Evolutionary conservation across 1,284 basidiomycete species (phyloP).

Genomic region (Malassezia equina): DNA sequence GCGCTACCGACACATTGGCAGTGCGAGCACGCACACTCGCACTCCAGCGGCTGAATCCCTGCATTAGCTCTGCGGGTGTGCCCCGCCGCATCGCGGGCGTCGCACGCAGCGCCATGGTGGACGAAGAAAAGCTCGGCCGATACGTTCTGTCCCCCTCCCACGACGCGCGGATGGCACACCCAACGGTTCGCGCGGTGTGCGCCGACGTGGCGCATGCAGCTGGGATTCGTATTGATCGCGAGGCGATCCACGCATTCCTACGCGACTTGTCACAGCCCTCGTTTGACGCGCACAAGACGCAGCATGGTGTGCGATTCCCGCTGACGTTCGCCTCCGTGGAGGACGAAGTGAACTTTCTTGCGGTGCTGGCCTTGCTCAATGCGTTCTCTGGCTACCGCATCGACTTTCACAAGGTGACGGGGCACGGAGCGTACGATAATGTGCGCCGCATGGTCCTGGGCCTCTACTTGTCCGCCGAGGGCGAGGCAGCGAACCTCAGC

Average conservation of each 20-base stretch:
- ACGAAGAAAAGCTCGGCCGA: constrained; percentile 3
- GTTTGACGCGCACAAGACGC: constrained; percentile 17
- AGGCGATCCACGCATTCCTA: constrained; percentile 26
- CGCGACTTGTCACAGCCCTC: constrained; percentile 4
- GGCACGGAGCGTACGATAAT: constrained; percentile 34
- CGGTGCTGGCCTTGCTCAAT: constrained; percentile 36
- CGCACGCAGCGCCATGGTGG: constrained; percentile 14
- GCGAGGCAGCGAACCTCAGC: constrained; percentile 14
- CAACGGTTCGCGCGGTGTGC: constrained; percentile 17
- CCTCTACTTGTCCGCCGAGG: constrained; percentile 26
- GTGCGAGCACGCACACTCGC: neutral
- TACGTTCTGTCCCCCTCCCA: neutral
- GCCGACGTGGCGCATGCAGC: neutral
- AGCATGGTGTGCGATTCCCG: constrained; percentile 37
- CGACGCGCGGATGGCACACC: constrained; percentile 10
- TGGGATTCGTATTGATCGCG: constrained; percentile 10
- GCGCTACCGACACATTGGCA: constrained; percentile 1
- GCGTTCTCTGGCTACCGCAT: constrained; percentile 32
- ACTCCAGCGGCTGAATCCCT: constrained; percentile 3
- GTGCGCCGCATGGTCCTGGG: constrained; percentile 29
- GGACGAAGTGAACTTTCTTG: constrained; percentile 37
- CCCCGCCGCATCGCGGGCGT: constrained; percentile 7
- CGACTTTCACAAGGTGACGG: constrained; percentile 30
- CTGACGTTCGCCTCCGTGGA: constrained; percentile 25
- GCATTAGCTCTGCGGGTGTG: constrained; percentile 5